Percentiles rank a stretch among this genome's conserved stretches.
Conservation (phyloP, 768 basidiomycete species). For the Leccinellum albellum region DNA sequence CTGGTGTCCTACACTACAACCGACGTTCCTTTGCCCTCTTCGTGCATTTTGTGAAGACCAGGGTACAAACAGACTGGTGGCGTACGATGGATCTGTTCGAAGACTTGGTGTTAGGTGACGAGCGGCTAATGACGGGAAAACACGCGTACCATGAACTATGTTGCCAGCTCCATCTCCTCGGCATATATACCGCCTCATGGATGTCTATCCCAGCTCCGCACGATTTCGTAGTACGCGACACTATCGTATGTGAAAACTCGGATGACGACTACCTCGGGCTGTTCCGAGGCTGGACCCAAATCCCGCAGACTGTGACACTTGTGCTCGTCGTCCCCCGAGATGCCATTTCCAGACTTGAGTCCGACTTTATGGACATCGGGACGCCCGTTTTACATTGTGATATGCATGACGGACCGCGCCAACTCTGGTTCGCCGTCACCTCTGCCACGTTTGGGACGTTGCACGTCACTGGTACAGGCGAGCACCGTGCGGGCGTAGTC, state of each 20-base stretch:
- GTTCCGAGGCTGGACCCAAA: slow-evolving; percentile 29
- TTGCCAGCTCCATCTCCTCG: slow-evolving; percentile 39
- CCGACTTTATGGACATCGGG: slow-evolving; percentile 1
- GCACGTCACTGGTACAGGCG: slow-evolving; percentile 15
- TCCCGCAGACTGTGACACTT: slow-evolving; percentile 32
- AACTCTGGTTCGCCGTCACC: slow-evolving; percentile 18
- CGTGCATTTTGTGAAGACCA: slow-evolving; percentile 38
- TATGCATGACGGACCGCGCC: slow-evolving; percentile 4
- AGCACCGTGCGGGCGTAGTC: slow-evolving; percentile 12
- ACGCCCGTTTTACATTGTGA: slow-evolving; percentile 21
- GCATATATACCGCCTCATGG: slow-evolving; percentile 29
- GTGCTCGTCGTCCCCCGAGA: slow-evolving; percentile 32
- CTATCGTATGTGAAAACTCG: background rate
- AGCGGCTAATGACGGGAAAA: slow-evolving; percentile 16
- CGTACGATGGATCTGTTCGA: slow-evolving; percentile 35
- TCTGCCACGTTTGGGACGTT: slow-evolving; percentile 21
- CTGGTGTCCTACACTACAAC: slow-evolving; percentile 38
- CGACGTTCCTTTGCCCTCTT: slow-evolving; percentile 47
- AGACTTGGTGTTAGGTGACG: slow-evolving; percentile 10
- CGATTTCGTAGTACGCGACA: background rate
- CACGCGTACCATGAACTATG: slow-evolving; percentile 44
- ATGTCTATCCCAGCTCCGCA: background rate
- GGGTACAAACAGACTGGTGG: slow-evolving; percentile 40
- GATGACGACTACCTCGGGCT: background rate
- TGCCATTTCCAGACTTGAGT: slow-evolving; percentile 10